Evolutionary conservation across 306 rosid species (phyloP), one percentile per base, ranked within the genome.

Genomic region (Gillenia trifoliata): DNA sequence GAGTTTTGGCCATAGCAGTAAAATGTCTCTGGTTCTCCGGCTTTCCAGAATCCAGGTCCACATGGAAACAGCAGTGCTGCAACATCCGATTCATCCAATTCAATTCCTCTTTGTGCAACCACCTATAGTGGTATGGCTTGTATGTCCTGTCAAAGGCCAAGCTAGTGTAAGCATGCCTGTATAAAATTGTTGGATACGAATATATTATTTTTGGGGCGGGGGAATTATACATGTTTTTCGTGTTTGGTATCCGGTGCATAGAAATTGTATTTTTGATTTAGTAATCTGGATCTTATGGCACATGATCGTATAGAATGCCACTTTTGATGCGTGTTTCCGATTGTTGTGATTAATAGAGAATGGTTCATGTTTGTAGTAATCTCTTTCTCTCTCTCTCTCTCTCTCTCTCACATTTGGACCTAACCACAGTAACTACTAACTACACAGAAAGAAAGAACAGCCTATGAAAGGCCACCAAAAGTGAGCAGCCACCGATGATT

Each of bases 241-340:
- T 45, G 52, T 45, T 45, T 45, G 52, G 52, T 45, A 45, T 45
- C 52, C 20, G 52, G 70, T 78, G 55, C 75, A 49, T 73, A 76
- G 71, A 84, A 65, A 76, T 74, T 85, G 88, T 85, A 93, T 65
- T 76, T 68, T 75, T 78, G 79, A 80, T 82, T 80, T 75, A 84
- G 71, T 83, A 84, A 83, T 82, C 80, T 66, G 85, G 70, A 79
- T 64, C 70, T 81, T 45, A 84, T 52, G 74, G 64, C 76, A 47
- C 71, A 66, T 66, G 74, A 73, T 77, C 70, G 73, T 45, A 15
- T 74, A 77, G 71, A 72, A 80, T 79, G 84, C 80, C 87, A 76
- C 77, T 72, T 59, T 52, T 43, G 57, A 54, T 62, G 73, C 59
- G 75, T 74, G 73, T 52, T 72, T 74, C 64, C 20, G 40, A 66